These are phyloP conservation scores for Elsinoe necatrix DNA, from an alignment of 2,329 filamentous ascomycete genomes.

Conservation along the genomic window DNA sequence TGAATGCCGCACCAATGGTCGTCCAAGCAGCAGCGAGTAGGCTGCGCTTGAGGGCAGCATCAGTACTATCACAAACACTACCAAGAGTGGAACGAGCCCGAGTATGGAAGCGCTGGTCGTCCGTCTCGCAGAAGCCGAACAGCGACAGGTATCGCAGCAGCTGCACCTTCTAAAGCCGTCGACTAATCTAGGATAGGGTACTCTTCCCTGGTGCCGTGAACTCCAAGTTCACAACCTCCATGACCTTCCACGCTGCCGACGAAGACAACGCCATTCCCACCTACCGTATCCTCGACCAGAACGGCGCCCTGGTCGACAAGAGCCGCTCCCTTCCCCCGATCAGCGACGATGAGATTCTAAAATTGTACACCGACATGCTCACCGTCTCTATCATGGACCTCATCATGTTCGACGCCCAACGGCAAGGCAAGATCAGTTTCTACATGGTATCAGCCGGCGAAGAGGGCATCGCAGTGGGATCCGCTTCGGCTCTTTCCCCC, in stretches of 20 bases:
- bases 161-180: not conserved
- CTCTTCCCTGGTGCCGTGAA: slow-evolving; percentile 90
- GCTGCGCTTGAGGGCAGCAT: not conserved
- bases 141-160: slow-evolving; percentile 47
- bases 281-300: slow-evolving; percentile 83
- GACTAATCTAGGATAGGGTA: slow-evolving; percentile 35
- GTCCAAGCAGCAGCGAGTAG: slow-evolving; percentile 1
- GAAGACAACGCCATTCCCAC: slow-evolving; percentile 72
- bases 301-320: slow-evolving; percentile 73
- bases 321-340: slow-evolving; percentile 59
- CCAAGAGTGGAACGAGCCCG: not conserved
- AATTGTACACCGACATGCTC: slow-evolving; percentile 57
- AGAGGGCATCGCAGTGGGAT: slow-evolving; percentile 87
- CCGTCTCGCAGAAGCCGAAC: slow-evolving; percentile 50
- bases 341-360: slow-evolving; percentile 51
- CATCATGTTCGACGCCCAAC: slow-evolving; percentile 96
- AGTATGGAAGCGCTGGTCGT: slow-evolving; percentile 39
- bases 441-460: slow-evolving; percentile 95
- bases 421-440: slow-evolving; percentile 88
- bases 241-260: slow-evolving; percentile 68
- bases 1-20: not conserved
- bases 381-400: slow-evolving; percentile 80
- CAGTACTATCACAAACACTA: not conserved
- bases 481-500: slow-evolving; percentile 71
- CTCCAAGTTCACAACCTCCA: slow-evolving; percentile 75